These are phyloP conservation scores for Candida ulmi DNA, from an alignment of 805 yeast species.

Conservation along the genomic window DNA sequence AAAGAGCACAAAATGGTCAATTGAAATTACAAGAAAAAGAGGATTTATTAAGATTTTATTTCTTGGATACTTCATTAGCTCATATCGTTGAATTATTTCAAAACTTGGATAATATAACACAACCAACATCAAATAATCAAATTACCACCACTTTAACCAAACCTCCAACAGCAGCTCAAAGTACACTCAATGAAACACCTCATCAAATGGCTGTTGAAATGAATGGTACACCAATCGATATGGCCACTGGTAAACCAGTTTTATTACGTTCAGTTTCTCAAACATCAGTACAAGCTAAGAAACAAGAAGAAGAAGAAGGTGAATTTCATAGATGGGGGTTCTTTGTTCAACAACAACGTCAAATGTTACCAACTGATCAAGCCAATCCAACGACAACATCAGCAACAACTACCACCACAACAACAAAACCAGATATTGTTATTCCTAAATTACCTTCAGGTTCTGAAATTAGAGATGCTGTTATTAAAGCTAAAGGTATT, in stretches of 20 bases:
- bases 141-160: too few species aligned
- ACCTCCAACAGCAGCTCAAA: too few species aligned
- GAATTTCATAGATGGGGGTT: constrained; percentile 85
- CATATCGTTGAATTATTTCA: constrained; percentile 39
- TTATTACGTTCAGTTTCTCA: constrained; percentile 58
- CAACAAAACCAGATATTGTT: constrained; percentile 10
- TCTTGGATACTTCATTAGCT: constrained; percentile 63
- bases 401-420: constrained; percentile 2
- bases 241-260: constrained; percentile 67
- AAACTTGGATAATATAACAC: constrained; percentile 12
- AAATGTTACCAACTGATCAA: constrained; percentile 17
- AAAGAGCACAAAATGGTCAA: constrained; percentile 41
- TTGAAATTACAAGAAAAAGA: constrained; percentile 68
- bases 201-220: constrained; percentile 71
- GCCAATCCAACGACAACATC: constrained; percentile 2
- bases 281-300: constrained; percentile 61
- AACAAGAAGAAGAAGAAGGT: constrained; percentile 88
- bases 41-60: constrained; percentile 58
- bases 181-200: constrained; percentile 31
- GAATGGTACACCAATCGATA: constrained; percentile 54
- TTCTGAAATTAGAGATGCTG: constrained; percentile 43
- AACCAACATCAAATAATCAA: background rate
- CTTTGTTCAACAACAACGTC: constrained; percentile 60
- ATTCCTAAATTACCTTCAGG: constrained; percentile 39
- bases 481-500: constrained; percentile 71